These are phyloP conservation scores for Xylaria sp. DNA, from an alignment of 2,329 filamentous ascomycete genomes.

Conservation along the genomic window DNA sequence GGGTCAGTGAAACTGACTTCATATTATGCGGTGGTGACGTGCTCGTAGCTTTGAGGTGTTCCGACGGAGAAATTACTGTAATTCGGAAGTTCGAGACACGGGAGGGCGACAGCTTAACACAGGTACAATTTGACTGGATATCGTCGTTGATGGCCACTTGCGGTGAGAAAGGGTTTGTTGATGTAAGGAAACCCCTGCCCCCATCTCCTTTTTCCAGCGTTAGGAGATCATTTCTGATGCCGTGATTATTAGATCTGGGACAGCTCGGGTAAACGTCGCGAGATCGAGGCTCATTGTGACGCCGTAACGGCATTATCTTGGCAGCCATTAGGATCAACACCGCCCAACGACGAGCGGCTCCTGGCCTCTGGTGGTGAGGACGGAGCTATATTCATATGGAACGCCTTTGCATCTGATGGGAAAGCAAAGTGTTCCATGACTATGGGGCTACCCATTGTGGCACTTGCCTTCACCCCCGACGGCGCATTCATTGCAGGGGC, in stretches of 20 bases:
- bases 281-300: slow-evolving; percentile 62
- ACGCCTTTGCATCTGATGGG: slow-evolving; percentile 56
- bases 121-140: slow-evolving; percentile 58
- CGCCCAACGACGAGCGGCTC: slow-evolving; percentile 54
- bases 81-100: slow-evolving; percentile 55
- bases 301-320: slow-evolving; percentile 61
- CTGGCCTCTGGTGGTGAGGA: slow-evolving; percentile 66
- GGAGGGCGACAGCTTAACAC: slow-evolving; percentile 56
- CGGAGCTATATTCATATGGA: slow-evolving; percentile 65
- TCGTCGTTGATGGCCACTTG: slow-evolving; percentile 60
- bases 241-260: slow-evolving; percentile 54
- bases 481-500: slow-evolving; percentile 66
- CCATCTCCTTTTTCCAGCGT: not conserved
- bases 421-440: slow-evolving; percentile 63
- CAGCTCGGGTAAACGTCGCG: slow-evolving; percentile 53
- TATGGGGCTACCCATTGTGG: slow-evolving; percentile 61
- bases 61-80: slow-evolving; percentile 49
- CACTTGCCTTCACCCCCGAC: slow-evolving; percentile 64
- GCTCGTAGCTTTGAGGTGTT: slow-evolving; percentile 52
- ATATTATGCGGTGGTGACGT: slow-evolving; percentile 61
- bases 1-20: slow-evolving; percentile 62
- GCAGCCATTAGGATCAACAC: slow-evolving; percentile 55
- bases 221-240: slow-evolving; percentile 12
- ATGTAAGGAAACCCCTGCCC: slow-evolving; percentile 56
- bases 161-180: slow-evolving; percentile 61